phyloP scores from a whole-genome alignment of 2,329 filamentous ascomycete species.

The Scytalidium sp. region DNA sequence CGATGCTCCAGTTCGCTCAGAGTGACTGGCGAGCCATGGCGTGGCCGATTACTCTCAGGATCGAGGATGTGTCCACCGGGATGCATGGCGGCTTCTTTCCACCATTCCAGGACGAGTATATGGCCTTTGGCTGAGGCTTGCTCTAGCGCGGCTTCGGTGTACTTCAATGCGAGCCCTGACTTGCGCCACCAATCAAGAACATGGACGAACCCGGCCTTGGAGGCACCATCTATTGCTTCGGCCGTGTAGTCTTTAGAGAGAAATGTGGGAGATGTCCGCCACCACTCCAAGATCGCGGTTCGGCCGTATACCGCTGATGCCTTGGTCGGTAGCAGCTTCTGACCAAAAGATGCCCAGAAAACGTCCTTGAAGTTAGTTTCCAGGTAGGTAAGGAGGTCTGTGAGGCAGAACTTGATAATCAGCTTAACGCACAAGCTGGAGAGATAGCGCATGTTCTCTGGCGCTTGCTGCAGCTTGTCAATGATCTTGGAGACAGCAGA shows the following conservation, averaged over 20 bases:
- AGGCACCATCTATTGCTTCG: slow-evolving; percentile 85
- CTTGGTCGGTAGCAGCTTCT: slow-evolving; percentile 80
- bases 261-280: slow-evolving; percentile 80
- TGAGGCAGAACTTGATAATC: slow-evolving; percentile 87
- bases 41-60: slow-evolving; percentile 19
- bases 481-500: slow-evolving; percentile 69
- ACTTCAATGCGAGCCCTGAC: slow-evolving; percentile 75
- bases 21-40: slow-evolving; percentile 14
- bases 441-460: slow-evolving; percentile 66
- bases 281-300: slow-evolving; percentile 84
- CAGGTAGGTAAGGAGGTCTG: slow-evolving; percentile 71
- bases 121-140: slow-evolving; percentile 83
- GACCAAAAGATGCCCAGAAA: slow-evolving; percentile 81
- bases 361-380: slow-evolving; percentile 67
- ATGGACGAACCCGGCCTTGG: slow-evolving; percentile 77
- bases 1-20: slow-evolving; percentile 9
- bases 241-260: slow-evolving; percentile 73
- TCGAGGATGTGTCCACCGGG: slow-evolving; percentile 51
- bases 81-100: slow-evolving; percentile 68
- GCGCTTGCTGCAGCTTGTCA: slow-evolving; percentile 67
- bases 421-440: slow-evolving; percentile 82
- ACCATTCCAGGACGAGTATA: slow-evolving; percentile 88
- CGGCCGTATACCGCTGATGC: slow-evolving; percentile 85
- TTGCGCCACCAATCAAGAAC: slow-evolving; percentile 91
- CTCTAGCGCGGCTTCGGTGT: slow-evolving; percentile 84